Evolutionary conservation across 768 basidiomycete genomes (phyloP).

Genomic region (Boletellus sp.): DNA sequence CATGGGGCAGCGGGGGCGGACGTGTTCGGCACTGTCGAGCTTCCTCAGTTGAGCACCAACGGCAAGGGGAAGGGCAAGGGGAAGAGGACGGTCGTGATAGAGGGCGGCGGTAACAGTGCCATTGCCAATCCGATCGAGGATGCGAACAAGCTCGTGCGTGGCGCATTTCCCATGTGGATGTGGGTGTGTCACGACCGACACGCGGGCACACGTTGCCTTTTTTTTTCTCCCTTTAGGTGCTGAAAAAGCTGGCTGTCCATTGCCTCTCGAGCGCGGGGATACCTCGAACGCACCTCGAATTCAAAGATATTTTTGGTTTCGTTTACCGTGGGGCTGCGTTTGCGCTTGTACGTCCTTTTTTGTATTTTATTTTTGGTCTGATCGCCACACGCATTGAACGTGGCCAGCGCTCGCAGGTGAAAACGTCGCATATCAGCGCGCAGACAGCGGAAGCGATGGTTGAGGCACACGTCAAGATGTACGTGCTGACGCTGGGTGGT

Average conservation of each 20-base stretch:
- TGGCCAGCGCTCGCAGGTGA: constrained; percentile 30
- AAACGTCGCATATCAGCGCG: constrained; percentile 20
- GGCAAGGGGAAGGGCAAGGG: constrained; percentile 39
- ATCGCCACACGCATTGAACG: neutral
- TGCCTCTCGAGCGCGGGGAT: constrained; percentile 32
- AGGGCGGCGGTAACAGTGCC: constrained; percentile 13
- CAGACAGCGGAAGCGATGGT: constrained; percentile 31
- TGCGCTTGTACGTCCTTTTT: constrained; percentile 34
- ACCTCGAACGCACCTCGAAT: constrained; percentile 35
- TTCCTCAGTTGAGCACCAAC: constrained; percentile 13
- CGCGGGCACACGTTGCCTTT: too few species aligned
- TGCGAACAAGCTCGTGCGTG: constrained; percentile 57
- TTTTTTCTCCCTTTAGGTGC: constrained; percentile 23
- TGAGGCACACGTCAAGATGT: constrained; percentile 36
- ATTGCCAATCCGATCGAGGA: constrained; percentile 42
- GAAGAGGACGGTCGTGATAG: constrained; percentile 26
- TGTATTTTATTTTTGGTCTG: neutral
- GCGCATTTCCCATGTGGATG: neutral
- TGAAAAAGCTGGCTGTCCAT: constrained; percentile 39
- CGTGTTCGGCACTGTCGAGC: constrained; percentile 28
- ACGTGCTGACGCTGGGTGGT: constrained; percentile 17
- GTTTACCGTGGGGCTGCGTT: constrained; percentile 41
- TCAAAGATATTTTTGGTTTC: constrained; percentile 38
- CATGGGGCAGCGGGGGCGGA: constrained; percentile 24
- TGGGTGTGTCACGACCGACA: neutral